Percentiles rank a stretch among this genome's conserved stretches.
phyloP scores from a whole-genome alignment of 768 basidiomycete genomes.

The Suillus cothurnatus region DNA sequence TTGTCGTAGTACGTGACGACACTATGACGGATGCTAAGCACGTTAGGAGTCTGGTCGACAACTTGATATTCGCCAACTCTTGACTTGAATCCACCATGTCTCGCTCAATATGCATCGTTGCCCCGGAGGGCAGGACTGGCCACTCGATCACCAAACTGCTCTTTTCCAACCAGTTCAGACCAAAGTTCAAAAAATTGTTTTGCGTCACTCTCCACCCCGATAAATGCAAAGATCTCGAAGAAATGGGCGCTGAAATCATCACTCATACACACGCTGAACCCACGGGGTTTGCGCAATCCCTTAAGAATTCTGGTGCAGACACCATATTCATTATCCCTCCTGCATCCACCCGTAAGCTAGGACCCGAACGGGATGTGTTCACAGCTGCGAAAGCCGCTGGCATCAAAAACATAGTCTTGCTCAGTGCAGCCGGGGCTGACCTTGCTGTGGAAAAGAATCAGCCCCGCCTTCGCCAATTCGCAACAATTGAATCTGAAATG shows the following conservation, averaged over 20 bases:
- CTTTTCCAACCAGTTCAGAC: slow-evolving; percentile 16
- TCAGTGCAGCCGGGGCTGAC: slow-evolving; percentile 17
- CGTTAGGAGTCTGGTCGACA: not conserved
- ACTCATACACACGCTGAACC: not conserved
- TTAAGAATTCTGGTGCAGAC: slow-evolving; percentile 5
- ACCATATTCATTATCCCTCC: slow-evolving; percentile 11
- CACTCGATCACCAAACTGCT: slow-evolving; percentile 32
- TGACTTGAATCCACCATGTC: slow-evolving; percentile 7
- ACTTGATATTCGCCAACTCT: not conserved
- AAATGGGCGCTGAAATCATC: not conserved
- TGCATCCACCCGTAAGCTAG: slow-evolving; percentile 7
- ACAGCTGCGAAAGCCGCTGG: not conserved
- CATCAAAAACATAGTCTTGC: slow-evolving; percentile 10
- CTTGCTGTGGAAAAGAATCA: slow-evolving; percentile 33
- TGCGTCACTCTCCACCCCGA: slow-evolving; percentile 1
- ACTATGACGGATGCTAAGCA: not conserved
- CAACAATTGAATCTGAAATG: slow-evolving; percentile 32
- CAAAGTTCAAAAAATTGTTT: slow-evolving; percentile 14
- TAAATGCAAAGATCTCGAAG: not conserved
- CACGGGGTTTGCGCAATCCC: not conserved
- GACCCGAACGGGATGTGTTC: not conserved
- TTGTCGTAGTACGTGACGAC: not conserved
- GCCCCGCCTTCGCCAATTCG: slow-evolving; percentile 34
- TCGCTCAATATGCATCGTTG: slow-evolving; percentile 31
- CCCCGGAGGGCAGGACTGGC: slow-evolving; percentile 35